A percentile compares a stretch with the other conserved stretches of the same genome.
Conservation (phyloP, 2,329 filamentous ascomycete species). For the Anthostomella pinea region DNA sequence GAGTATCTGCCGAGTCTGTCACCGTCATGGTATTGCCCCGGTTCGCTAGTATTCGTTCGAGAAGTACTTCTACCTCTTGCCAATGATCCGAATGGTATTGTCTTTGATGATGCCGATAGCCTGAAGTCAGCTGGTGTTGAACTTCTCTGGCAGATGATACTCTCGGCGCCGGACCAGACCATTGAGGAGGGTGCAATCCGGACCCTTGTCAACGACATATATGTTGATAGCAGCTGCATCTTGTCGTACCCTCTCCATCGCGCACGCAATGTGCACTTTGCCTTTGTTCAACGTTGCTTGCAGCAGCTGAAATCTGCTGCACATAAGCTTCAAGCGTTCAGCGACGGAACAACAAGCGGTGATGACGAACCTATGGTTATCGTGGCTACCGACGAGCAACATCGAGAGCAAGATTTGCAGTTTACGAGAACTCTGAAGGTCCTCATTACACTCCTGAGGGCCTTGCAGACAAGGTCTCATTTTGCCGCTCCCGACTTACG, state of each 20-base stretch:
- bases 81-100: constrained; percentile 41
- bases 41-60: constrained; percentile 62
- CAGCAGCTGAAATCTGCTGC: constrained; percentile 65
- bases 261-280: constrained; percentile 61
- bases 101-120: constrained; percentile 51
- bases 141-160: constrained; percentile 78
- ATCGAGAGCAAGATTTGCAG: constrained; percentile 54
- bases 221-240: constrained; percentile 59
- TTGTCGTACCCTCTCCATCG: constrained; percentile 46
- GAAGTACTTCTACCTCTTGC: constrained; percentile 48
- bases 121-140: constrained; percentile 57
- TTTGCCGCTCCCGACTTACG: constrained; percentile 58
- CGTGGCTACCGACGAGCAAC: constrained; percentile 45
- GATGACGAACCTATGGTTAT: constrained; percentile 54
- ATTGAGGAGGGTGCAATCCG: constrained; percentile 68
- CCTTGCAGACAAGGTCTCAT: constrained; percentile 59
- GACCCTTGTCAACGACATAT: constrained; percentile 68
- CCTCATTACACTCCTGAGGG: constrained; percentile 63
- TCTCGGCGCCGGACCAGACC: constrained; percentile 62
- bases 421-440: constrained; percentile 70
- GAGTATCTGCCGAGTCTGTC: constrained; percentile 57
- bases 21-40: constrained; percentile 56
- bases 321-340: constrained; percentile 49
- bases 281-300: constrained; percentile 71
- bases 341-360: constrained; percentile 39